These are phyloP conservation scores for Pseudonectria buxi DNA, from an alignment of 2,329 filamentous ascomycete species.

Conservation along the genomic window DNA sequence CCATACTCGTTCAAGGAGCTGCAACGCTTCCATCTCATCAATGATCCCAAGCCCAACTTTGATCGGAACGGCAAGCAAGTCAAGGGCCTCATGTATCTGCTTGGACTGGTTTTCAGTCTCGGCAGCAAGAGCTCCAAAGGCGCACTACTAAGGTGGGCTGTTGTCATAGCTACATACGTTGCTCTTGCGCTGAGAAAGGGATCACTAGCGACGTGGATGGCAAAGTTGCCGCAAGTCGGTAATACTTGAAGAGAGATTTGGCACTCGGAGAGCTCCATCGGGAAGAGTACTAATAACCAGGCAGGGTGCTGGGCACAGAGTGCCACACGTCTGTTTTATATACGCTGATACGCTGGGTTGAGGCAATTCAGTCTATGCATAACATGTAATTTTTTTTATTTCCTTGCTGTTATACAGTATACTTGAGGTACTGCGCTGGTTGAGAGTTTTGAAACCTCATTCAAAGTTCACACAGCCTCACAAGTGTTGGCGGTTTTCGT, in stretches of 20 bases:
- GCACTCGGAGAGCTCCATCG: no score
- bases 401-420: no score
- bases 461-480: no score
- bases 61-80: slow-evolving; percentile 51
- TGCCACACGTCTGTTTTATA: no score
- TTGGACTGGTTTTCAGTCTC: slow-evolving; percentile 42
- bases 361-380: no score
- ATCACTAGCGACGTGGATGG: slow-evolving; percentile 25
- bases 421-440: no score
- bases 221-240: slow-evolving; percentile 11
- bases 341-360: no score
- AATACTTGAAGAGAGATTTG: background rate
- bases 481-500: no score
- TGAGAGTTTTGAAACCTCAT: no score
- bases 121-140: slow-evolving; percentile 44
- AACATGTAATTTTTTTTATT: no score
- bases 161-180: slow-evolving; percentile 34
- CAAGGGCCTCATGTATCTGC: slow-evolving; percentile 48
- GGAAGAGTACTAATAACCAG: no score
- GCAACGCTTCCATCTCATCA: slow-evolving; percentile 36
- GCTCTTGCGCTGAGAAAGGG: slow-evolving; percentile 29
- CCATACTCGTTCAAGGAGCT: slow-evolving; percentile 48
- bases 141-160: slow-evolving; percentile 45
- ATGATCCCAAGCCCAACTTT: slow-evolving; percentile 48
- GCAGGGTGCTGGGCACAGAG: no score